Base-by-base conservation (phyloP, 805 yeast genomes). In the Saccharomyces jurei region DNA sequence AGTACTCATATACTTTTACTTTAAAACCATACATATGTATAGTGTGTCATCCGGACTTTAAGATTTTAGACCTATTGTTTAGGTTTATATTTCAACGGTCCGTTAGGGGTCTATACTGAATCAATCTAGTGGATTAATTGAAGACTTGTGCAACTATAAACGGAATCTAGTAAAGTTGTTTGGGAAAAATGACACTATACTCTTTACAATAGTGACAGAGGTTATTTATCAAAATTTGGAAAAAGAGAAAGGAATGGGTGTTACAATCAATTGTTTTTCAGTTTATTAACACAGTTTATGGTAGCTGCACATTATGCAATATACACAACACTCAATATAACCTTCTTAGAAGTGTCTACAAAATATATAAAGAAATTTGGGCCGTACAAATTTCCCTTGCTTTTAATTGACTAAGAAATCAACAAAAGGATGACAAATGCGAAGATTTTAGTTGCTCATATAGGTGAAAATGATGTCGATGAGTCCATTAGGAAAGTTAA, bases 401-500 rank as follows among this genome's bases (percentile, higher is more conserved):
- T 30, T 27, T n/a, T 47, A 10, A 4, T 13, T 30, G 28, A 27
- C 41, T 31, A 52, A 60, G 11, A 52, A 22, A 26, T 6, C 6
- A 46, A 46, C n/a, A 30, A 11, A 8, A 32, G 41, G 13, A 54
- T 54, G 56, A 44, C 25, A 1, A 21, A 31, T 3, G 26, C 26
- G 25, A 54, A 54, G 46, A 10, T 54, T 30, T 46, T 68, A 44
- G 59, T 66, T 25, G 56, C 62, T 4, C 65, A 63, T 51, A 46
- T 63, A 3, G 47, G 49, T 1, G 49, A 52, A n/a, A 54, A 58
- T 6, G 58, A 57, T 32, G 17, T 69, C 1, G 64, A 68, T 6
- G 54, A 59, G 2, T 65, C 70, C 4, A 58, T 84, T 6, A 73
- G 75, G 0, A 79, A 78, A 55, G 75, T 82, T 3, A 78, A 81